Evolutionary conservation across 257 asterid genomes (phyloP).

Genomic region (Capsicum rhomboideum): DNA sequence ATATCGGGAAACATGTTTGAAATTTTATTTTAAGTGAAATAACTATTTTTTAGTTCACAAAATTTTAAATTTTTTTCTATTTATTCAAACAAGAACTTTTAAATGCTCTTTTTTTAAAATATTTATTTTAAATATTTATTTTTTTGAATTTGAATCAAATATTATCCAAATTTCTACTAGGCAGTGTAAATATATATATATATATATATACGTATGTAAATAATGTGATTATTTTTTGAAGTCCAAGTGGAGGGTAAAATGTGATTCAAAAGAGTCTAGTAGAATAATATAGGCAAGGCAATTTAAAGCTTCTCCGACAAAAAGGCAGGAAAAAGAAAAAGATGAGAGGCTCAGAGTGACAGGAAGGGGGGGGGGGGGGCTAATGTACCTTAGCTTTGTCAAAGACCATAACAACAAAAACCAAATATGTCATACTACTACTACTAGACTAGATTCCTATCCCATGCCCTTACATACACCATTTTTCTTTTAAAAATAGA

Average conservation of each 20-base stretch:
- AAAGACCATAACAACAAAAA: not conserved
- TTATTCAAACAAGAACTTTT: too few species aligned
- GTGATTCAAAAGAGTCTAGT: not conserved
- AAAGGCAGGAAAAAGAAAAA: not conserved
- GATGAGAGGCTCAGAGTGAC: not conserved
- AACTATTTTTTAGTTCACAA: too few species aligned
- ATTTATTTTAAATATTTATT: too few species aligned
- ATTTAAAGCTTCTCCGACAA: slow-evolving; percentile 14
- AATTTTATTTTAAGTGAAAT: too few species aligned
- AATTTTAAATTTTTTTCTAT: too few species aligned
- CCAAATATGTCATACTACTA: not conserved
- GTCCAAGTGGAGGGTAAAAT: not conserved
- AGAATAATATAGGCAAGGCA: not conserved
- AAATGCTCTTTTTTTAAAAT: too few species aligned
- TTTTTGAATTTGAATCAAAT: too few species aligned
- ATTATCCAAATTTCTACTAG: too few species aligned
- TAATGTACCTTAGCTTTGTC: not conserved
- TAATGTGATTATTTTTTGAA: not conserved
- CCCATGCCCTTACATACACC: not conserved
- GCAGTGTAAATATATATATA: too few species aligned
- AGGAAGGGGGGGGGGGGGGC: not conserved
- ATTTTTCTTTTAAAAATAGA: not conserved
- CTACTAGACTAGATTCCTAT: not conserved
- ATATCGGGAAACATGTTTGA: too few species aligned
- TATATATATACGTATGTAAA: not conserved